phyloP scores from a whole-genome alignment of 2,329 filamentous ascomycete species.

The Penicillium thymicola region DNA sequence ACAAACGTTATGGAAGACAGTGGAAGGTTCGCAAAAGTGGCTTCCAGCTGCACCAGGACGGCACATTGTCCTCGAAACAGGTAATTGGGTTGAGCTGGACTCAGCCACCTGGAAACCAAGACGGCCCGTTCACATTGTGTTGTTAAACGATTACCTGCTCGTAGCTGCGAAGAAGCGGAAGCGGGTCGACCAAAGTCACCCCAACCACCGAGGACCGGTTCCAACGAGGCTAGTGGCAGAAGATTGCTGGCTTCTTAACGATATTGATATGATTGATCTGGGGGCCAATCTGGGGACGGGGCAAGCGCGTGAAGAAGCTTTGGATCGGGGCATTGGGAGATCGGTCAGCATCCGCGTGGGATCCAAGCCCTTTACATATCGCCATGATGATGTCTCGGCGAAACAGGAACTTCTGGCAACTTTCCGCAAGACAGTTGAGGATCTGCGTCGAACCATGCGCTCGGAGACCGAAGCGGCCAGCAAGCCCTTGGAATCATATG shows the following conservation, averaged over 20 bases:
- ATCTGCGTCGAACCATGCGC: conserved; percentile 78
- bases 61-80: conserved; percentile 89
- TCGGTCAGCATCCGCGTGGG: conserved; percentile 89
- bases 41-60: conserved; percentile 85
- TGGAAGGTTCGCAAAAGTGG: conserved; percentile 98
- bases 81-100: conserved; percentile 92
- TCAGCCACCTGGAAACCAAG: conserved; percentile 95
- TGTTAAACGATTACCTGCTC: conserved; percentile 91
- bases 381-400: conserved; percentile 76
- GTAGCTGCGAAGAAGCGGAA: conserved; percentile 92
- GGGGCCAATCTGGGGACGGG: conserved; percentile 49
- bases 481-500: conserved; percentile 78
- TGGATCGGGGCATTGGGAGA: conserved; percentile 66
- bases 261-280: conserved; percentile 90
- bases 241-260: conserved; percentile 87
- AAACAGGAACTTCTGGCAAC: conserved; percentile 81
- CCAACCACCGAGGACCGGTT: conserved; percentile 45
- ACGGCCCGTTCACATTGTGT: conserved; percentile 82
- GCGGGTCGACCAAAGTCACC: conserved; percentile 63
- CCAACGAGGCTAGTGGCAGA: conserved; percentile 82
- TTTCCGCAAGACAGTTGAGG: conserved; percentile 88
- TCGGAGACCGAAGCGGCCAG: conserved; percentile 85
- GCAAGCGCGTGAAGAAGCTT: conserved; percentile 39
- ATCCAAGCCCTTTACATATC: conserved; percentile 89
- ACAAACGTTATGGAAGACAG: conserved; percentile 86